phyloP scores from a whole-genome alignment of 1,284 basidiomycete species.

The Trichosporon inkin region DNA sequence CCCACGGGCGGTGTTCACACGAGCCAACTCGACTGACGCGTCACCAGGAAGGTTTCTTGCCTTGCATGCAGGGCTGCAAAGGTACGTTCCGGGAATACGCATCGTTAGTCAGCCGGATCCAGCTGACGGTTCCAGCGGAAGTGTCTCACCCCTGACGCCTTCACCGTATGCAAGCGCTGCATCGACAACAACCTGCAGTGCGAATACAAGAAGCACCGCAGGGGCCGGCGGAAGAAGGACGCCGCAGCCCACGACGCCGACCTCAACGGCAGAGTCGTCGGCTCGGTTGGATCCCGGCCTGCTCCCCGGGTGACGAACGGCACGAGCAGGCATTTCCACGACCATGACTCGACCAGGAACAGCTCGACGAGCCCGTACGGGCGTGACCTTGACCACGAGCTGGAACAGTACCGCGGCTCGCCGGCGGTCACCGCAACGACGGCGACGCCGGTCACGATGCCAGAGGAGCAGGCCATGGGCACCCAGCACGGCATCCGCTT shows the following conservation, averaged over 20 bases:
- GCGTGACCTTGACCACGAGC: slow-evolving; percentile 7
- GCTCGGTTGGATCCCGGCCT: neutral
- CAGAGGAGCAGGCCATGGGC: neutral
- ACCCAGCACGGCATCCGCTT: slow-evolving; percentile 22
- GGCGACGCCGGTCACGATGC: slow-evolving; percentile 4
- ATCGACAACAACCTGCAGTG: slow-evolving; percentile 26
- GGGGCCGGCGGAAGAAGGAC: slow-evolving; percentile 26
- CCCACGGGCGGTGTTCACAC: neutral
- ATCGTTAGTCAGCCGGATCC: neutral
- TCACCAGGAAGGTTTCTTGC: slow-evolving; percentile 27
- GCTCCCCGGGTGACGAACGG: neutral
- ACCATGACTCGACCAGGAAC: neutral
- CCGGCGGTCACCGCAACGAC: slow-evolving; percentile 1
- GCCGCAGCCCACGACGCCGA: neutral
- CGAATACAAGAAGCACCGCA: slow-evolving; percentile 31
- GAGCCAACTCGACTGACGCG: neutral
- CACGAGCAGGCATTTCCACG: neutral
- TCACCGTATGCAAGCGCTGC: slow-evolving; percentile 29
- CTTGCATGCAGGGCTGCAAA: slow-evolving; percentile 31
- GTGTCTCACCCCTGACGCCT: slow-evolving; percentile 27
- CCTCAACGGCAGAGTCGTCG: neutral
- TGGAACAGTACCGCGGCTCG: neutral
- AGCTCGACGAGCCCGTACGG: neutral
- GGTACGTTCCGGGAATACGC: slow-evolving; percentile 15
- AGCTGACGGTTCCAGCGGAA: slow-evolving; percentile 25